Percentiles rank a stretch among this genome's conserved stretches.
phyloP scores from a whole-genome alignment of 2,329 filamentous ascomycete genomes.

The Pyrenochaeta sp. region DNA sequence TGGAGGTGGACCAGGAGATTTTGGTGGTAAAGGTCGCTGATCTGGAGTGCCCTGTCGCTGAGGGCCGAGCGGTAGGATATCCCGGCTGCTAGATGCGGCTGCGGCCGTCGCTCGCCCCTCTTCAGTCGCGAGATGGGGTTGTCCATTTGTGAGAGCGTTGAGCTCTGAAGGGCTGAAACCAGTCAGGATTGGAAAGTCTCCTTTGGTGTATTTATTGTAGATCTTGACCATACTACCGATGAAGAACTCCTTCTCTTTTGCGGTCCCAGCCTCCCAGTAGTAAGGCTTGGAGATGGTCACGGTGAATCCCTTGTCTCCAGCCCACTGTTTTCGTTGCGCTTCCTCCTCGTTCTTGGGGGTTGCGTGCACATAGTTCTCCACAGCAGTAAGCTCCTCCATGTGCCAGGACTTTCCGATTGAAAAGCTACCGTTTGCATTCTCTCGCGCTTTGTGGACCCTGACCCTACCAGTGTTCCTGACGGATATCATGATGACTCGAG shows the following conservation, averaged over 20 bases:
- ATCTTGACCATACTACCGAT: conserved; percentile 96
- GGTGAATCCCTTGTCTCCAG: conserved; percentile 81
- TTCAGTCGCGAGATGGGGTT: conserved; percentile 38
- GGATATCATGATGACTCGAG: conserved; percentile 88
- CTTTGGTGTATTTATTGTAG: conserved; percentile 85
- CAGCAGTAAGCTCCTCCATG: conserved; percentile 83
- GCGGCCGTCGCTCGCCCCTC: conserved; percentile 32
- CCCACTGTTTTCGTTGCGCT: conserved; percentile 74
- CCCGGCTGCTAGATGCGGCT: conserved; percentile 11
- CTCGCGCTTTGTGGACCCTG: conserved; percentile 94
- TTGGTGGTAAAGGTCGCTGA: conserved; percentile 27
- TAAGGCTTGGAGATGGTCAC: conserved; percentile 93
- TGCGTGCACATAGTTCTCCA: conserved; percentile 80
- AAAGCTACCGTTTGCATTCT: conserved; percentile 92
- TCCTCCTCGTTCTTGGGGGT: conserved; percentile 66
- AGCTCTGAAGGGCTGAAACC: conserved; percentile 85
- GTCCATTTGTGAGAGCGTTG: conserved; percentile 73
- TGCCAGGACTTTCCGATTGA: conserved; percentile 99
- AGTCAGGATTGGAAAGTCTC: conserved; percentile 73
- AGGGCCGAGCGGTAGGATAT: conserved; percentile 15
- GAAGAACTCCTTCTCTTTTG: conserved; percentile 99
- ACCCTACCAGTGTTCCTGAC: conserved; percentile 92
- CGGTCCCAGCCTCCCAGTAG: conserved; percentile 92
- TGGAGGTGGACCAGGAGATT: conserved; percentile 28
- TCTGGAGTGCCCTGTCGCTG: conserved; percentile 24